Percentiles rank a stretch among this genome's conserved stretches.
Conservation (phyloP, 768 basidiomycete species). For the Paxillus rubicundulus region DNA sequence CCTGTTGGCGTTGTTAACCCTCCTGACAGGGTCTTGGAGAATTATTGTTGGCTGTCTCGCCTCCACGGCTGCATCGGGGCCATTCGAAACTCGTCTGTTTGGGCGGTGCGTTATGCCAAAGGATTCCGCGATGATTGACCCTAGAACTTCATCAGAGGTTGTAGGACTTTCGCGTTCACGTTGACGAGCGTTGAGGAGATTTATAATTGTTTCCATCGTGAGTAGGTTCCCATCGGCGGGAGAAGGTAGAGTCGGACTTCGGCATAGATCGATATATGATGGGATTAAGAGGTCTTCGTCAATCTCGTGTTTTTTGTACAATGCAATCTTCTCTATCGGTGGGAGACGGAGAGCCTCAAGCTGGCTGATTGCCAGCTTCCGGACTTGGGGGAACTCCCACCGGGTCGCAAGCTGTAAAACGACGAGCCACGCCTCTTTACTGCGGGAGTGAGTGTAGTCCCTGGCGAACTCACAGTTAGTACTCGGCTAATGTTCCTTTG, state of each 20-base stretch:
- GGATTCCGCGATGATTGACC: too few relatives aligned
- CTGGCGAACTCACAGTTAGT: constrained; percentile 30
- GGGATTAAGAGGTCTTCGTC: constrained; percentile 50
- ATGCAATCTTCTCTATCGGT: constrained; percentile 50
- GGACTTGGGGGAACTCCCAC: constrained; percentile 57
- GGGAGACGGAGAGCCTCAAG: constrained; percentile 46
- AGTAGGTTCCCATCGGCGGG: constrained; percentile 54
- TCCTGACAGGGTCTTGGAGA: too few relatives aligned
- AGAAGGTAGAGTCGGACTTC: constrained; percentile 48
- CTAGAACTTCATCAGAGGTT: too few relatives aligned
- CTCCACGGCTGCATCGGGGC: too few relatives aligned
- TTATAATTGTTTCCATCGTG: constrained; percentile 52
- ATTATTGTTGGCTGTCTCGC: too few relatives aligned
- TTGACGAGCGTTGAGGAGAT: constrained; percentile 56
- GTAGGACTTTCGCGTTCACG: constrained; percentile 11
- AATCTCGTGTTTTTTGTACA: constrained; percentile 55
- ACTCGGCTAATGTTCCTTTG: neutral
- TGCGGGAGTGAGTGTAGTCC: constrained; percentile 49
- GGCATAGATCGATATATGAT: constrained; percentile 52
- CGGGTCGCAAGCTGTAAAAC: constrained; percentile 54
- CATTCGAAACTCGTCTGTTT: too few relatives aligned
- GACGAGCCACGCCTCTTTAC: constrained; percentile 48
- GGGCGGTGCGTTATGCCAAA: too few relatives aligned
- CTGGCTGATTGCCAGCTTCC: constrained; percentile 50
- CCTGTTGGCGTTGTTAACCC: too few relatives aligned